Evolutionary conservation across 1,139 yeast species (phyloP).

Genomic region (Yarrowia galli): DNA sequence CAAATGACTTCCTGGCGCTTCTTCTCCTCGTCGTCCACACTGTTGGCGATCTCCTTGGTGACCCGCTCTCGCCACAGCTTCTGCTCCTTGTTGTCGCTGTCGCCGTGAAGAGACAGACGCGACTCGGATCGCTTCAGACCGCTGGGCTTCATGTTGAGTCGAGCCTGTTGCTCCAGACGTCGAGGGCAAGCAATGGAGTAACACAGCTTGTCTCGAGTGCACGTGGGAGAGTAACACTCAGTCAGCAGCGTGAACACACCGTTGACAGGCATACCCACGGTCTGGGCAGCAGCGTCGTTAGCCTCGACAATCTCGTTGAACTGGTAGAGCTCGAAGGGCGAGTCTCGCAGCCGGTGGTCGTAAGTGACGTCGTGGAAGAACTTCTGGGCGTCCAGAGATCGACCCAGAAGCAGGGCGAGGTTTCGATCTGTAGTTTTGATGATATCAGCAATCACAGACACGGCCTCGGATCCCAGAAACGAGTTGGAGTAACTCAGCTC

Average conservation of each 20-base stretch:
- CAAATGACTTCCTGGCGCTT: conserved; percentile 95
- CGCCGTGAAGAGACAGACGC: conserved; percentile 74
- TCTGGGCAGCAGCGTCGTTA: conserved; percentile 39
- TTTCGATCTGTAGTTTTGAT: conserved; percentile 91
- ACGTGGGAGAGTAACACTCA: conserved; percentile 96
- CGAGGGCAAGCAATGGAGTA: conserved; percentile 98
- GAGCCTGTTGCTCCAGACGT: conserved; percentile 92
- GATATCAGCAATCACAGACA: conserved; percentile 82
- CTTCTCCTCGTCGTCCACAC: conserved; percentile 82
- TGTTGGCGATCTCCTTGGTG: conserved; percentile 77
- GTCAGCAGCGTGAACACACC: conserved; percentile 94
- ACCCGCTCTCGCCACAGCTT: conserved; percentile 96
- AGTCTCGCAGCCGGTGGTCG: conserved; percentile 90
- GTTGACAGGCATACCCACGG: conserved; percentile 59
- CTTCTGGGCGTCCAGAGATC: conserved; percentile 94
- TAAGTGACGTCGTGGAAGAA: conserved; percentile 95
- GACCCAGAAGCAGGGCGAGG: conserved; percentile 83
- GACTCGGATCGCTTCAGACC: conserved; percentile 86
- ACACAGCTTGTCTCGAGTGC: conserved; percentile 86
- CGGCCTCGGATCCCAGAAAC: conserved; percentile 94
- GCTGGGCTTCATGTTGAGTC: conserved; percentile 80
- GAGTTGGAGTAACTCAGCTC: conserved; percentile 96
- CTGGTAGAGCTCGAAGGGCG: conserved; percentile 85
- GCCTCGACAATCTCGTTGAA: conserved; percentile 63
- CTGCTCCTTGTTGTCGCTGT: conserved; percentile 74